A percentile compares a stretch with the other conserved stretches of the same genome.
phyloP scores from a whole-genome alignment of 2,329 filamentous ascomycete genomes.

The Fusarium brachygibbosum region DNA sequence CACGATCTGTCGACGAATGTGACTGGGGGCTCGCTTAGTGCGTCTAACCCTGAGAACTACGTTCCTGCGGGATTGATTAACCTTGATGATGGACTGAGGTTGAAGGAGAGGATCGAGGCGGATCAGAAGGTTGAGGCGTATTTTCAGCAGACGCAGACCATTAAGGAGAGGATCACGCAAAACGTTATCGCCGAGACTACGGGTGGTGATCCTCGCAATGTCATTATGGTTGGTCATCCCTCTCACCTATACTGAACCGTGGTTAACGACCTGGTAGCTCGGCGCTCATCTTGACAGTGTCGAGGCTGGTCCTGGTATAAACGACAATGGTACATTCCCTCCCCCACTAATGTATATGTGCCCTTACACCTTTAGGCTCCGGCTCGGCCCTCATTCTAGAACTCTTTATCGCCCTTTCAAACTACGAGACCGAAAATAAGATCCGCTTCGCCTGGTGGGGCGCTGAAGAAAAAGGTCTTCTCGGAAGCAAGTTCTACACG shows the following conservation, averaged over 20 bases:
- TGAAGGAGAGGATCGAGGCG: slow-evolving; percentile 56
- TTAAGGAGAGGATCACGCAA: slow-evolving; percentile 41
- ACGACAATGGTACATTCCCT: slow-evolving; percentile 27
- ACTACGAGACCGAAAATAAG: slow-evolving; percentile 46
- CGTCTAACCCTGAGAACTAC: slow-evolving; percentile 36
- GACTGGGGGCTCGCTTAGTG: slow-evolving; percentile 39
- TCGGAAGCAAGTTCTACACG: slow-evolving; percentile 38
- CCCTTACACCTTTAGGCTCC: slow-evolving; percentile 23
- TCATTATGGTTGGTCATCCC: slow-evolving; percentile 29
- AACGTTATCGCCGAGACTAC: slow-evolving; percentile 40
- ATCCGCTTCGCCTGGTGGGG: slow-evolving; percentile 45
- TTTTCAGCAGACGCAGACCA: slow-evolving; percentile 41
- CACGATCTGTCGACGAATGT: slow-evolving; percentile 40
- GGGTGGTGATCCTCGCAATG: slow-evolving; percentile 36
- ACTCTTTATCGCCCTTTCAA: slow-evolving; percentile 35
- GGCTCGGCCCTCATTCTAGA: slow-evolving; percentile 39
- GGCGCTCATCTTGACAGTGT: slow-evolving; percentile 40
- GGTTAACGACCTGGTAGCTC: background rate
- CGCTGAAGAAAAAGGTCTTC: slow-evolving; percentile 39
- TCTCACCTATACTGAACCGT: background rate
- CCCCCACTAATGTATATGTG: accelerated
- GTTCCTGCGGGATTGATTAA: slow-evolving; percentile 39
- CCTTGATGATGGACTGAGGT: slow-evolving; percentile 56
- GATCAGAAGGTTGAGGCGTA: slow-evolving; percentile 55
- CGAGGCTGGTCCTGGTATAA: slow-evolving; percentile 38